A percentile compares a stretch with the other conserved stretches of the same genome.
Conservation (phyloP, 768 basidiomycete species). For the Xanthoconium purpureum region DNA sequence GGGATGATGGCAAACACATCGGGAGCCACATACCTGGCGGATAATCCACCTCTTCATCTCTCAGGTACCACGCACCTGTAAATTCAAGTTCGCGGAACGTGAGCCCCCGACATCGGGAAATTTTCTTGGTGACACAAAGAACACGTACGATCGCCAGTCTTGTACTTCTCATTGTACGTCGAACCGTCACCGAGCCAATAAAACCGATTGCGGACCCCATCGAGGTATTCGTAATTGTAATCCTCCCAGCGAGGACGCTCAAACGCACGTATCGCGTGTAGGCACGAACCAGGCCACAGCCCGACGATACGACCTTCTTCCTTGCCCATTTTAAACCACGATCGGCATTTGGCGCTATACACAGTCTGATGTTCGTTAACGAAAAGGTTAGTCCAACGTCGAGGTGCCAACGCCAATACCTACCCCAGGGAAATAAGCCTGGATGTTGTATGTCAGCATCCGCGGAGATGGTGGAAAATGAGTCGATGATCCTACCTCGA, state of each 20-base stretch:
- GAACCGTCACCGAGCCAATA: slow-evolving; percentile 63
- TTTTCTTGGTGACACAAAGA: not conserved
- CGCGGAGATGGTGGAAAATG: too few relatives aligned
- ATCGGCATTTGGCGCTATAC: slow-evolving; percentile 53
- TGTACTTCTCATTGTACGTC: slow-evolving; percentile 48
- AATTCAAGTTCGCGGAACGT: not conserved
- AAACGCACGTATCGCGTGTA: slow-evolving; percentile 49
- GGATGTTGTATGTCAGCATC: not conserved
- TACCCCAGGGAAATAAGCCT: slow-evolving; percentile 20
- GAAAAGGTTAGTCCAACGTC: too few relatives aligned
- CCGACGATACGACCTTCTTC: slow-evolving; percentile 53
- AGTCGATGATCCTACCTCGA: slow-evolving; percentile 38
- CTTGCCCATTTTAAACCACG: slow-evolving; percentile 64
- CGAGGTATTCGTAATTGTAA: slow-evolving; percentile 48
- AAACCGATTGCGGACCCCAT: slow-evolving; percentile 45
- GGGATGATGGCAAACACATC: too few relatives aligned
- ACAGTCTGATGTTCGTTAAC: slow-evolving; percentile 44
- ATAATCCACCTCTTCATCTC: slow-evolving; percentile 11
- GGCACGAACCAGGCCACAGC: slow-evolving; percentile 58
- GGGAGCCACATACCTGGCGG: slow-evolving; percentile 6
- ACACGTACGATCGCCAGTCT: slow-evolving; percentile 35
- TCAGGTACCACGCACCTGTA: slow-evolving; percentile 16
- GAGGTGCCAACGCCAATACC: not conserved
- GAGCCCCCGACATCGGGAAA: not conserved
- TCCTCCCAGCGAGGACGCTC: slow-evolving; percentile 65